phyloP scores from a whole-genome alignment of 1,284 basidiomycete species.

The Apiotrichum gamsii region DNA sequence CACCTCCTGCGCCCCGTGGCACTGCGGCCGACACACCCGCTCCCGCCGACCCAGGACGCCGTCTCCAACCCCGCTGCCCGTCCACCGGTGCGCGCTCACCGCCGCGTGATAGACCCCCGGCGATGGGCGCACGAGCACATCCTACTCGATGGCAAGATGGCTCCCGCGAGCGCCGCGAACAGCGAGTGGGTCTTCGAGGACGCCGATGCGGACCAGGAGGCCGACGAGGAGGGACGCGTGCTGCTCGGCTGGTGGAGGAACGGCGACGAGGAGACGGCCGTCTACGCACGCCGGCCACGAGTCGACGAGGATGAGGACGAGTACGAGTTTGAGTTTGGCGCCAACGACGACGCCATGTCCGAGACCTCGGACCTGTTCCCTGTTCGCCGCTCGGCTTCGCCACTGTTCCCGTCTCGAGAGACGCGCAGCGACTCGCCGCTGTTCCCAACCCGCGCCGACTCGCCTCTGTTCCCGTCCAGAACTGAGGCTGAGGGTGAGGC shows the following conservation, averaged over 20 bases:
- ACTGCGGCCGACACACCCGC: conserved; percentile 35
- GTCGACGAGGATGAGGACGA: conserved; percentile 1
- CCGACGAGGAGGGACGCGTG: conserved; percentile 11
- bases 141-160: conserved; percentile 1
- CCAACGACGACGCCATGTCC: background rate
- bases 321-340: background rate
- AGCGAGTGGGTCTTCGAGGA: conserved; percentile 12
- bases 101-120: conserved; percentile 34
- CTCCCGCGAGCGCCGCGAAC: background rate
- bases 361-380: conserved; percentile 2
- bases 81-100: conserved; percentile 16
- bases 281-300: conserved; percentile 1
- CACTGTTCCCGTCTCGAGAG: background rate
- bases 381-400: conserved; percentile 2
- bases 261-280: conserved; percentile 1
- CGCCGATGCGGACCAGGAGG: conserved; percentile 5
- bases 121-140: conserved; percentile 23
- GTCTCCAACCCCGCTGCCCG: background rate
- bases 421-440: conserved; percentile 15
- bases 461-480: conserved; percentile 20
- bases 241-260: conserved; percentile 10
- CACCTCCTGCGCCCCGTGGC: conserved; percentile 36
- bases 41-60: conserved; percentile 7
- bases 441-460: conserved; percentile 16
- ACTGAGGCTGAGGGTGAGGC: background rate